Conservation (phyloP, 2,329 filamentous ascomycete species). For the Penicillium hordei region DNA sequence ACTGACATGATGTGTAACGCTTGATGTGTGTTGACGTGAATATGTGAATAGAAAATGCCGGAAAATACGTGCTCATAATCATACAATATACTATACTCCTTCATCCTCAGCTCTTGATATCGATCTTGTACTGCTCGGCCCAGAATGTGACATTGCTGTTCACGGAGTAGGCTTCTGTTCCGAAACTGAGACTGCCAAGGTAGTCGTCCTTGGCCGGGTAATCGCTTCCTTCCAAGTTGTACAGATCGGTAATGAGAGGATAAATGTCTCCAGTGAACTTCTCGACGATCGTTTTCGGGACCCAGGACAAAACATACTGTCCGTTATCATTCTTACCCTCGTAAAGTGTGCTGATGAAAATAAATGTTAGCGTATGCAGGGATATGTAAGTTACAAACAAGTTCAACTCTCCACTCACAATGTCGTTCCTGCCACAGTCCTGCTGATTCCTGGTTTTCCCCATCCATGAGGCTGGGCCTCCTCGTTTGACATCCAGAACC, state of each 20-base stretch:
- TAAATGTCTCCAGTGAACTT: slow-evolving; percentile 51
- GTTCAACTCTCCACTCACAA: slow-evolving; percentile 20
- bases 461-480: slow-evolving; percentile 52
- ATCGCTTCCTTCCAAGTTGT: slow-evolving; percentile 32
- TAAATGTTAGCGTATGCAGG: slow-evolving; percentile 3
- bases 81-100: slow-evolving; percentile 1
- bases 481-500: slow-evolving; percentile 52
- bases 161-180: slow-evolving; percentile 52
- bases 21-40: slow-evolving; percentile 2
- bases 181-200: slow-evolving; percentile 55
- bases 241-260: slow-evolving; percentile 47
- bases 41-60: not conserved
- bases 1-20: slow-evolving; percentile 4
- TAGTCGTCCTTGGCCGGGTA: slow-evolving; percentile 48
- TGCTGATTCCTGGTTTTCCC: slow-evolving; percentile 37
- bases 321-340: slow-evolving; percentile 37
- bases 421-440: slow-evolving; percentile 40
- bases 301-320: slow-evolving; percentile 55
- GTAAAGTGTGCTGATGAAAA: slow-evolving; percentile 17
- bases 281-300: slow-evolving; percentile 38
- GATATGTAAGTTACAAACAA: not conserved
- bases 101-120: slow-evolving; percentile 22
- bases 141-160: slow-evolving; percentile 51
- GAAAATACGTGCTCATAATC: slow-evolving; percentile 4
- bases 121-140: slow-evolving; percentile 38